Evolutionary conservation across 2,329 filamentous ascomycete genomes (phyloP).

Genomic region (Blastomyces emzantsi): DNA sequence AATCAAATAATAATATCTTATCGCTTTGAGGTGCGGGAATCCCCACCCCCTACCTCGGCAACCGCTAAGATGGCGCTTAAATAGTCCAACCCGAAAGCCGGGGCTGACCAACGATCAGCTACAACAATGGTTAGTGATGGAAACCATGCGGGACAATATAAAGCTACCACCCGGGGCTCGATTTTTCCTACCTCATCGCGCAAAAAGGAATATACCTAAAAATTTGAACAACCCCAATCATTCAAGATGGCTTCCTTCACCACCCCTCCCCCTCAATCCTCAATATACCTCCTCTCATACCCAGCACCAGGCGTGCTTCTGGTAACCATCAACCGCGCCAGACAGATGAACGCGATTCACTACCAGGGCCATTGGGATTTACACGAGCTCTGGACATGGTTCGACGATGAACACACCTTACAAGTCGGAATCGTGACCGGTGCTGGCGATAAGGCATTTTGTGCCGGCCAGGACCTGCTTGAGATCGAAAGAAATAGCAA

Average conservation of each 20-base stretch:
- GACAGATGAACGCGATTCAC: constrained; percentile 35
- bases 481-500: constrained; percentile 32
- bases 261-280: constrained; percentile 13
- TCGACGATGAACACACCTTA: constrained; percentile 34
- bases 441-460: constrained; percentile 37
- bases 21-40: not conserved
- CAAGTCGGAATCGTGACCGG: constrained; percentile 38
- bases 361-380: constrained; percentile 33
- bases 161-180: not conserved
- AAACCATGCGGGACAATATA: not conserved
- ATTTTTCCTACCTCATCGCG: not conserved
- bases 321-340: constrained; percentile 36
- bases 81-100: not conserved
- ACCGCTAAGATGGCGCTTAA: not conserved
- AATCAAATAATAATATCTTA: too few species aligned
- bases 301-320: constrained; percentile 36
- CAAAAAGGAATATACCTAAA: not conserved
- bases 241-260: constrained; percentile 6
- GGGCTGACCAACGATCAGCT: not conserved
- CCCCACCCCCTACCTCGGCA: not conserved
- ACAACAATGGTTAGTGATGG: not conserved
- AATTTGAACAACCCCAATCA: not conserved
- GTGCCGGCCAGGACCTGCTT: constrained; percentile 37
- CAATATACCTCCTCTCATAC: constrained; percentile 28
- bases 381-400: constrained; percentile 33